Conservation (phyloP, 495 filamentous ascomycete species). For the Acidomyces sp. region DNA sequence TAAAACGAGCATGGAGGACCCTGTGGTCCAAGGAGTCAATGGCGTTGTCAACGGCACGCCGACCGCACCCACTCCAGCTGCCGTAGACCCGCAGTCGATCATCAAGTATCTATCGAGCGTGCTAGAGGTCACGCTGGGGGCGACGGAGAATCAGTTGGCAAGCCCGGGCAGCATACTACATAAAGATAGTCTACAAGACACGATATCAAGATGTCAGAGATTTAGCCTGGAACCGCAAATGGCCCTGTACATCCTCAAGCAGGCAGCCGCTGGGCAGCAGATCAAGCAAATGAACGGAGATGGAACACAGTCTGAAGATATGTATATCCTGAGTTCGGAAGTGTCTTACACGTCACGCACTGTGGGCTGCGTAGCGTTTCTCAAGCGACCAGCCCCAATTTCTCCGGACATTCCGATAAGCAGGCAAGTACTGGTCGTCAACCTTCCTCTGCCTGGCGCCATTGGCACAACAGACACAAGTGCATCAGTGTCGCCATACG, state of each 20-base stretch:
- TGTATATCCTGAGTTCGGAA: slow-evolving; percentile 68
- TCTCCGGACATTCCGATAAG: slow-evolving; percentile 65
- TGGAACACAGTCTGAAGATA: slow-evolving; percentile 30
- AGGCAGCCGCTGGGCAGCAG: slow-evolving; percentile 39
- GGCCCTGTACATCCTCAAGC: slow-evolving; percentile 82
- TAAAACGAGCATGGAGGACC: slow-evolving; percentile 28
- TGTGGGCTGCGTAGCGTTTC: slow-evolving; percentile 69
- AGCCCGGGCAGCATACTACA: slow-evolving; percentile 70
- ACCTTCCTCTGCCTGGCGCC: slow-evolving; percentile 65
- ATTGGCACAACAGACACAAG: slow-evolving; percentile 54
- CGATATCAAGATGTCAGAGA: slow-evolving; percentile 70
- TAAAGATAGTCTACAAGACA: slow-evolving; percentile 53
- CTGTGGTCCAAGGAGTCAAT: slow-evolving; percentile 26
- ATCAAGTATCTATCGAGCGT: slow-evolving; percentile 70
- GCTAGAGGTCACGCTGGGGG: slow-evolving; percentile 73
- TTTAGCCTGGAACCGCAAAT: slow-evolving; percentile 80
- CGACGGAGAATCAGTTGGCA: slow-evolving; percentile 66
- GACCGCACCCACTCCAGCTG: slow-evolving; percentile 29
- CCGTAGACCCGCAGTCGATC: slow-evolving; percentile 47
- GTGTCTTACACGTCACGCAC: slow-evolving; percentile 66
- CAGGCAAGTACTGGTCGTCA: slow-evolving; percentile 80
- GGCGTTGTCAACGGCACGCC: slow-evolving; percentile 23
- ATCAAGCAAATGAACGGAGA: slow-evolving; percentile 28
- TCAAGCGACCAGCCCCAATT: slow-evolving; percentile 79
- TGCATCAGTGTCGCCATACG: slow-evolving; percentile 67